Percentiles rank a stretch among this genome's conserved stretches.
Evolutionary conservation across 441 rosid species (phyloP).

Genomic region (Hura crepitans): DNA sequence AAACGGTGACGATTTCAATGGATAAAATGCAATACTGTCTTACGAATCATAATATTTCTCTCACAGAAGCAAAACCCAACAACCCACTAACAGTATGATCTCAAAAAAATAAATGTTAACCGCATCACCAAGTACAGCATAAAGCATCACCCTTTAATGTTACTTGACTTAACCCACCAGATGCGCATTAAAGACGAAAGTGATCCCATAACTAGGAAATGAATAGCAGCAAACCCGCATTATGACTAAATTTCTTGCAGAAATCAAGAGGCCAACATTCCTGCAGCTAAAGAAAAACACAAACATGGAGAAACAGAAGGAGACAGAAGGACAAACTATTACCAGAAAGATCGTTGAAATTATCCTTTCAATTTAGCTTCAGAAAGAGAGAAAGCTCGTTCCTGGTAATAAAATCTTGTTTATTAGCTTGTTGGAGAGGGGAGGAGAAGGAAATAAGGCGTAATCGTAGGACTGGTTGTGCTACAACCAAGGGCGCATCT

Average conservation of each 20-base stretch:
- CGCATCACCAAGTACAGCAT: background rate
- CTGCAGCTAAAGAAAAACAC: background rate
- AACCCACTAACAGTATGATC: background rate
- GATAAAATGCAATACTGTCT: background rate
- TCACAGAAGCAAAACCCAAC: background rate
- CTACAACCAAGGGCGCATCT: background rate
- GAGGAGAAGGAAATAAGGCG: background rate
- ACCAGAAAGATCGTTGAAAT: conserved; percentile 14
- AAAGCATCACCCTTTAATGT: background rate
- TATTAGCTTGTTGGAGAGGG: background rate
- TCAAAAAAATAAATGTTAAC: background rate
- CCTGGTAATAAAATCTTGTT: no score
- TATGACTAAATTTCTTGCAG: background rate
- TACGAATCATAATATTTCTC: background rate
- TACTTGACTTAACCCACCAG: background rate
- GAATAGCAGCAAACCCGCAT: background rate
- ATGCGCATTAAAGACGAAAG: background rate
- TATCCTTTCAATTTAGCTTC: background rate
- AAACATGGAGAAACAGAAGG: background rate
- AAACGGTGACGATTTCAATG: background rate
- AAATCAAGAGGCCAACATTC: background rate
- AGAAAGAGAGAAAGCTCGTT: background rate
- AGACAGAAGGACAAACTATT: background rate
- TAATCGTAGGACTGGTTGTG: background rate
- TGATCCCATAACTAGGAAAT: background rate